Evolutionary conservation across 345 rosid genomes (phyloP), one percentile per base, ranked within the genome.

Genomic region (Hevea brasiliensis): DNA sequence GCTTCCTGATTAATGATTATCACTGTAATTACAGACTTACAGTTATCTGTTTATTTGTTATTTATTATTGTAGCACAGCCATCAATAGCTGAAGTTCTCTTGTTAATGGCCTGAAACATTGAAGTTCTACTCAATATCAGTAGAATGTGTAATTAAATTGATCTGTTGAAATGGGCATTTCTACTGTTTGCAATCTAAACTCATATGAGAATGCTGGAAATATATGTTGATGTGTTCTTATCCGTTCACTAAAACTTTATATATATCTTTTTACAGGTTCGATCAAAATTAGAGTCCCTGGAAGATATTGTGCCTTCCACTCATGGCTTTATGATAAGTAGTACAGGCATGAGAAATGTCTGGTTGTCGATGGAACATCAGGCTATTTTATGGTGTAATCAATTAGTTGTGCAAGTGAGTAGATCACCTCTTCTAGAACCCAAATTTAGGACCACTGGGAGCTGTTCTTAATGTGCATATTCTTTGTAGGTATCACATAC

Each of bases 301-400:
- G 93, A 95, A 80, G 91, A 89, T 76, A 92, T 95, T 89, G 99
- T 95, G 80, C 98, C 98, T 82, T 80, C 92, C 10, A 82, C 87
- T 76, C 92, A 92, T 66, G 99, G 99, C 70, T 91, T 95, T 83
- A 86, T 87, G 88, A 84, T 95, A 72, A 89, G 93, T 76, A 92
- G 96, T 84, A 89, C 96, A 29, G 87, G 94, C 76, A 85, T 89
- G 93, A 92, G 85, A 85, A 95, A 92, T 79, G 99, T 92, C 48
- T 95, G 98, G 98, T 75, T 95, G 67, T 95, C 99, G 26, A 91
- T 95, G 99, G 99, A 95, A 81, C 99, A 95, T 82, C 99, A 92
- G 78, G 94, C 96, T 79, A 95, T 95, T 69, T 71, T 95, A 72
- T 95, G 99, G 99, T 95, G 99, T 81, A 92, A 95, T 83, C 98